Base-by-base conservation (phyloP, 192 early-diverging fungal species). In the Coemansia sp. region DNA sequence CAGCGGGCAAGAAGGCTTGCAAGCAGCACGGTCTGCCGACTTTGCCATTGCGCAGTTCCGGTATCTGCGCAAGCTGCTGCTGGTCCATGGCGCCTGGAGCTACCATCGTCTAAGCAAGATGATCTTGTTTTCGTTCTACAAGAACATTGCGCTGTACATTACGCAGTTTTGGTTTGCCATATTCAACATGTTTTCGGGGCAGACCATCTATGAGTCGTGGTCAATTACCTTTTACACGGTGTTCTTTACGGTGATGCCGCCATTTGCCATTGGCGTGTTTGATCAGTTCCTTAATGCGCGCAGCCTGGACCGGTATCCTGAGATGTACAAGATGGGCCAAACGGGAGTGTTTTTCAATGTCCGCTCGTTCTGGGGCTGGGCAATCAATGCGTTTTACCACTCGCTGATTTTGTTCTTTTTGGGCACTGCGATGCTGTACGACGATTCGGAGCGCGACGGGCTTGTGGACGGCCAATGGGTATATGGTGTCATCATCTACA, bases 21-120 rank as follows among this genome's bases (percentile, higher is more conserved):
- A 99, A 61, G 96, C 96, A 5, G 94, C 94, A 3, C 87, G 96
- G 13, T 88, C 89, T 56, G 92, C 96, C 0, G 96, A 99, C 79
- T 97, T 99, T 78, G 91, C 96, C n/a, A 96, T 99, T 59, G 91
- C 91, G 13, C 96, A 99, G 64, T 99, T 99, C 80, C 72, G 90
- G 56, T 99, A 86, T 73, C 75, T 99, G 52, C 84, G 91, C 58
- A 99, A 99, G 75, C 79, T 99, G 45, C 74, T 99, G 33, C 80
- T 99, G 26, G 96, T 97, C 4, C 96, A 99, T 67, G 96, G 96
- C 19, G 86, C 89, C 2, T 99, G 96, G 96, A 91, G 91, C 49
- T 99, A 99, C 77, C 90, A 93, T 57, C 81, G 96, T 40, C 78
- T 97, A 31, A 89, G 88, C 62, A 99, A 97, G 78, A 73, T 99